Conservation (phyloP, 148 eudicot species). For the Dianthus caryophyllus region DNA sequence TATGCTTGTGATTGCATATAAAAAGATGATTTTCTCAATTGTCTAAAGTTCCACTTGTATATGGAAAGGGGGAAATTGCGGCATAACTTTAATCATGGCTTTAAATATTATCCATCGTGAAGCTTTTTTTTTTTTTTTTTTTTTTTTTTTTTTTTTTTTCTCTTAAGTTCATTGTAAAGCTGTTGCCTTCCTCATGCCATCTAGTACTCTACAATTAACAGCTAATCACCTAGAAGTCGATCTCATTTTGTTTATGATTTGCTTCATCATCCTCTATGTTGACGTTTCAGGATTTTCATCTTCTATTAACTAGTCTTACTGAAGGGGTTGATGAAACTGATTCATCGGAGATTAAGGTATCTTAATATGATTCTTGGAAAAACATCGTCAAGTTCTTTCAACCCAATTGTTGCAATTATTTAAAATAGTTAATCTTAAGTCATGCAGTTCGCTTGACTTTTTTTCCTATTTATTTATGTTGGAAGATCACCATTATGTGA, state of each 20-base stretch:
- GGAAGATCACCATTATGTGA: not conserved
- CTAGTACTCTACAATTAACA: not conserved
- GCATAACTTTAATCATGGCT: not conserved
- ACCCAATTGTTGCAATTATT: not conserved
- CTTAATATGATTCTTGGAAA: not conserved
- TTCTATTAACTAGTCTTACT: slow-evolving; percentile 50
- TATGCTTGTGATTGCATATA: not conserved
- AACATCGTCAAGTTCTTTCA: not conserved
- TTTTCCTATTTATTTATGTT: not conserved
- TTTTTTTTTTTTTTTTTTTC: not conserved
- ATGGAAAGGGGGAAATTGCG: not conserved
- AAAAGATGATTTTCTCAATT: not conserved
- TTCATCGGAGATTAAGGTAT: slow-evolving; percentile 41
- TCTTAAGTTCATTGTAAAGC: not conserved
- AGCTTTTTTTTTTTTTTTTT: not conserved
- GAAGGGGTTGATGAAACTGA: slow-evolving; percentile 33
- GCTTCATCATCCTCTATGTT: slow-evolving; percentile 15
- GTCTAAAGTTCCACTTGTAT: not conserved
- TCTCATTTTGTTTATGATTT: not conserved
- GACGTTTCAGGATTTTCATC: slow-evolving; percentile 59
- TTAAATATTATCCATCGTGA: not conserved
- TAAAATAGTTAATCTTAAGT: not conserved
- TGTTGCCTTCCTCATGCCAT: not conserved
- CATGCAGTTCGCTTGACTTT: not conserved
- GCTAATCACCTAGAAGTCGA: not conserved